phyloP scores from a whole-genome alignment of 148 eudicot species.

The Camellia japonica region DNA sequence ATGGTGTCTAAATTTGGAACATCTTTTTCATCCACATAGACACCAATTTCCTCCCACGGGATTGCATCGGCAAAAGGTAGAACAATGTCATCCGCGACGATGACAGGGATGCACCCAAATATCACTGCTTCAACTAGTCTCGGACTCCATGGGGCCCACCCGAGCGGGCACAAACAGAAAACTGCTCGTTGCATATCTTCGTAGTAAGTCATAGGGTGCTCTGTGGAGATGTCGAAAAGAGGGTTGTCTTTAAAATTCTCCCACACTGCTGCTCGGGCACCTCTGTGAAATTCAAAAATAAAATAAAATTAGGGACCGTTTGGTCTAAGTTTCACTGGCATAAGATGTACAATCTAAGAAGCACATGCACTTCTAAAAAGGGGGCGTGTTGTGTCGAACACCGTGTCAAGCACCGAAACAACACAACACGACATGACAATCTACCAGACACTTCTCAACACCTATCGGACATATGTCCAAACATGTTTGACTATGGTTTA shows the following conservation, averaged over 20 bases:
- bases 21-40: constrained; percentile 85
- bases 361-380: too few relatives aligned
- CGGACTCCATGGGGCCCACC: constrained; percentile 99
- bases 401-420: too few relatives aligned
- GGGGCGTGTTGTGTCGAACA: too few relatives aligned
- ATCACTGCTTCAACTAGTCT: constrained; percentile 95
- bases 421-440: too few relatives aligned
- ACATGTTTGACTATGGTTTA: too few relatives aligned
- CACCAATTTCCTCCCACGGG: constrained; percentile 97
- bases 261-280: constrained; percentile 97
- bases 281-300: constrained; percentile 44
- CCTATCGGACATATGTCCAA: too few relatives aligned
- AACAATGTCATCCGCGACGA: constrained; percentile 94
- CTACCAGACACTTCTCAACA: too few relatives aligned
- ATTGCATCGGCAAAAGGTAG: constrained; percentile 98
- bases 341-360: too few relatives aligned
- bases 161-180: constrained; percentile 93
- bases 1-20: constrained; percentile 87
- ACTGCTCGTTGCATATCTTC: constrained; percentile 98
- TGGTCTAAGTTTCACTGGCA: neutral
- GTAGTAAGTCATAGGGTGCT: constrained; percentile 94
- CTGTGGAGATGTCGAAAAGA: constrained; percentile 97
- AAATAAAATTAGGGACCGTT: neutral
- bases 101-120: constrained; percentile 96
- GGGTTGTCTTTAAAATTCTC: constrained; percentile 98